Conservation (phyloP, 2,329 filamentous ascomycete genomes). For the Hypoxylon sp. region DNA sequence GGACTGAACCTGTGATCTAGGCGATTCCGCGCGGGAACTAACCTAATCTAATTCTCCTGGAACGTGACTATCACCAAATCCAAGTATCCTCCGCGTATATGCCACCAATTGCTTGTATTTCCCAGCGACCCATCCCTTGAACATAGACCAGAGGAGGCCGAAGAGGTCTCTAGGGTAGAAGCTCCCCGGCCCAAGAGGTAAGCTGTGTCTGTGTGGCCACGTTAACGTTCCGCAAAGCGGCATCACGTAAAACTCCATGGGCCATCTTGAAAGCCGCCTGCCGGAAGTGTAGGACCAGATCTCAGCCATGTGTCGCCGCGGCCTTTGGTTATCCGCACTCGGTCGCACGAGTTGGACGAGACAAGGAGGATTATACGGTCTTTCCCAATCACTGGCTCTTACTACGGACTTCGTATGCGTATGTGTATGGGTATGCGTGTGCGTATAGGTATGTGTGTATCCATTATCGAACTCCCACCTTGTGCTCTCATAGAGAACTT, state of each 20-base stretch:
- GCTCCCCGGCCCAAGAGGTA: background rate
- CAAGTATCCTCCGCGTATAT: background rate
- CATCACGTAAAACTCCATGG: background rate
- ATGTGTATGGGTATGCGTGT: background rate
- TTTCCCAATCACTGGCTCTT: background rate
- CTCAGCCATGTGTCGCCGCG: background rate
- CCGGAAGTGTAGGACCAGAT: slow-evolving; percentile 2
- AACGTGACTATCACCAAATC: background rate
- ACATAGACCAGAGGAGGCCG: background rate
- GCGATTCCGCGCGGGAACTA: background rate
- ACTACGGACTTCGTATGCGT: background rate
- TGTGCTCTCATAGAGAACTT: background rate
- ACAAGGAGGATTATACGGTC: background rate
- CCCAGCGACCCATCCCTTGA: background rate
- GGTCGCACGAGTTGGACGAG: background rate
- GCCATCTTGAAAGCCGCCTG: background rate
- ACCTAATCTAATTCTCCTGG: background rate
- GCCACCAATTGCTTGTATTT: background rate
- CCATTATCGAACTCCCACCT: background rate
- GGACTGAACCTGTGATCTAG: background rate
- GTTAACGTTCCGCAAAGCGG: background rate
- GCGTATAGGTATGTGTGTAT: background rate
- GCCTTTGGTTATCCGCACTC: background rate
- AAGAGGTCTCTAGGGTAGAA: background rate
- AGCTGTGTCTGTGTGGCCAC: background rate